Conservation (phyloP, 2,329 filamentous ascomycete species). For the Berkeleyomyces rouxiae region DNA sequence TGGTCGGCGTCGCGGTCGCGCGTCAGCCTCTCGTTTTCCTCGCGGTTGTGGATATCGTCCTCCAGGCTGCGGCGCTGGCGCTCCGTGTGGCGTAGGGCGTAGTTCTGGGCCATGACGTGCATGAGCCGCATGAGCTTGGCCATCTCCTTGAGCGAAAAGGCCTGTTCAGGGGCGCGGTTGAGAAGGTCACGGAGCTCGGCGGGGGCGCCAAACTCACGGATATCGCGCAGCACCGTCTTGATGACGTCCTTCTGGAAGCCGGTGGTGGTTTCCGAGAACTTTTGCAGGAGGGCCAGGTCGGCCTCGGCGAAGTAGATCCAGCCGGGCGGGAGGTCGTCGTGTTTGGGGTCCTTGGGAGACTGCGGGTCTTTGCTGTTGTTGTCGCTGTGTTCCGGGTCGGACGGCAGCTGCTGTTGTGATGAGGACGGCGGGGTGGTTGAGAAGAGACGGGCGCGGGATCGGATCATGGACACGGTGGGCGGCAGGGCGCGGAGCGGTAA, state of each 20-base stretch:
- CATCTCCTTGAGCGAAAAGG: conserved; percentile 28
- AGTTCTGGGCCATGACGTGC: conserved; percentile 35
- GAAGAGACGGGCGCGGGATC: conserved; percentile 22
- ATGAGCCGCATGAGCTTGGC: conserved; percentile 43
- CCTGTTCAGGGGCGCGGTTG: conserved; percentile 39
- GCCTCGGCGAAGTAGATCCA: conserved; percentile 31
- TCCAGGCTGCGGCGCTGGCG: conserved; percentile 3
- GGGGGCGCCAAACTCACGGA: conserved; percentile 55
- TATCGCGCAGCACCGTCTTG: conserved; percentile 40
- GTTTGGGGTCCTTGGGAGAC: background rate
- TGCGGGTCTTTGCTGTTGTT: conserved; percentile 17
- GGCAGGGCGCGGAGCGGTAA: conserved; percentile 8
- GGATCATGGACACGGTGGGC: conserved; percentile 15
- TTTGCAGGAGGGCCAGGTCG: conserved; percentile 36
- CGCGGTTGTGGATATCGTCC: conserved; percentile 12
- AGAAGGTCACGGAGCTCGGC: conserved; percentile 45
- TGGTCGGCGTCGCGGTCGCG: background rate
- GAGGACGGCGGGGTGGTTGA: conserved; percentile 22
- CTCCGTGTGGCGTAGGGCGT: conserved; percentile 16
- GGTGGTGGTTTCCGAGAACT: conserved; percentile 45
- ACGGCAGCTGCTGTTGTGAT: conserved; percentile 16
- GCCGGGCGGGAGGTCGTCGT: conserved; percentile 24
- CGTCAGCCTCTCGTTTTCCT: conserved; percentile 13
- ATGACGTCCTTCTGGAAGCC: conserved; percentile 43
- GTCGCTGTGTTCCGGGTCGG: conserved; percentile 23